Evolutionary conservation across 495 filamentous ascomycete genomes (phyloP), one percentile per base, ranked within the genome.

Genomic region (Hyaloscypha finlandica): DNA sequence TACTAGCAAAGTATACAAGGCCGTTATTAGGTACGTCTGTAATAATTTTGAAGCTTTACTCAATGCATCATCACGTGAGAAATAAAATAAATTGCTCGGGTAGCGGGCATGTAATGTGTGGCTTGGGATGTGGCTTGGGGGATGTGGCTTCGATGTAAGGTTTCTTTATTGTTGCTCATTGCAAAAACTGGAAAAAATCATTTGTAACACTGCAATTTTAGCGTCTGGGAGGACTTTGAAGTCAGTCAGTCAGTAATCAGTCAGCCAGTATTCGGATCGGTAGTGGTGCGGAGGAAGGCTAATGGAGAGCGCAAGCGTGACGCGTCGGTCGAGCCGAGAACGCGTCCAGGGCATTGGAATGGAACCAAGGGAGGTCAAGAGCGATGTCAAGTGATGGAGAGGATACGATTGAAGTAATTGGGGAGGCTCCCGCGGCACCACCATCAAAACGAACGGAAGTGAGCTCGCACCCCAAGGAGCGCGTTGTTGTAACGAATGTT

Each of bases 201-300:
- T n/a, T n/a, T n/a, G n/a, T n/a, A 32, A 11, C 25, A 61, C 30
- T 37, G 33, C 33, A 37, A 37, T 37, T 37, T 37, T 37, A 37
- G 33, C 33, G 33, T 37, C 33, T 37, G 33, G 4, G 3, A 35
- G 11, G 57, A 37, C n/a, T 12, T 61, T 12, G 37, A 48, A n/a
- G n/a, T n/a, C n/a, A n/a, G n/a, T n/a, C n/a, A n/a, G n/a, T n/a
- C n/a, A n/a, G n/a, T n/a, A n/a, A n/a, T n/a, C n/a, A 16, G 45
- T 63, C 32, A 74, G 78, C 20, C 59, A 78, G 84, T 55, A 70
- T 77, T 4, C 51, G 56, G 33, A 37, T 37, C 11, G 5, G 33
- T 37, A 11, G 33, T 5, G 33, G 53, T 37, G 11, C 16, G 56
- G 32, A 45, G 64, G 54, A 29, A 6, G 58, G 19, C 56, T n/a